A percentile compares a stretch with the other conserved stretches of the same genome.
These are phyloP conservation scores for Fusarium nisikadoi DNA, from an alignment of 2,329 filamentous ascomycete genomes.

Conservation along the genomic window DNA sequence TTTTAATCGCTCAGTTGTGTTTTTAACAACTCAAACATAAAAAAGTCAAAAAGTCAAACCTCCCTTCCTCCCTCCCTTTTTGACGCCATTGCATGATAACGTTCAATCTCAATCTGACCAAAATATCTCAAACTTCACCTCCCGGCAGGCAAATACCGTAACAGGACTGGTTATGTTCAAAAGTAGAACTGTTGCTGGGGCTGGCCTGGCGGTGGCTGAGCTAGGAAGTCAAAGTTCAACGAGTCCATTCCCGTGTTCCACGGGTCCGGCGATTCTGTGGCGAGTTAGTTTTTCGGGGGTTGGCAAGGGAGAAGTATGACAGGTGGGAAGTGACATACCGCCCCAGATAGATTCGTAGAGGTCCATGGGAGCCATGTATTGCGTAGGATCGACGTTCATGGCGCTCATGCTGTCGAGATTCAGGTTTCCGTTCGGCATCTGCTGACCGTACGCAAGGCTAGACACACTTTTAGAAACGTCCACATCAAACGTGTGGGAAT, in stretches of 20 bases:
- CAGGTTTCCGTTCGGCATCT: constrained; percentile 49
- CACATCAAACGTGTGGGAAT: not conserved
- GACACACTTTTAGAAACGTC: constrained; percentile 26
- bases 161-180: constrained; percentile 42
- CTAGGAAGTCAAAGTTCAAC: constrained; percentile 70
- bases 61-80: constrained; percentile 12
- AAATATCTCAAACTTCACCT: not conserved
- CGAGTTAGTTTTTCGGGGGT: constrained; percentile 20
- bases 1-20: constrained; percentile 7
- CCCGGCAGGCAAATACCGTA: not conserved
- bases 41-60: constrained; percentile 5
- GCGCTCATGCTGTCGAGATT: constrained; percentile 58
- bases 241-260: constrained; percentile 67
- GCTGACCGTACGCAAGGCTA: constrained; percentile 52
- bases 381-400: constrained; percentile 65
- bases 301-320: not conserved
- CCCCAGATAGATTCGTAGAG: constrained; percentile 76
- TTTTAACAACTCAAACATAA: constrained; percentile 8
- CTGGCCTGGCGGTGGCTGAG: constrained; percentile 68
- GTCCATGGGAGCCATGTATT: constrained; percentile 74
- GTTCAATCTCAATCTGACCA: constrained; percentile 1
- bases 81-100: constrained; percentile 18
- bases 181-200: constrained; percentile 69
- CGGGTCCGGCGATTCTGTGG: constrained; percentile 67
- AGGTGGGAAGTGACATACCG: constrained; percentile 58